Percentiles rank a stretch among this genome's conserved stretches.
Evolutionary conservation across 768 basidiomycete species (phyloP).

Genomic region (Trichaptum fuscoviolaceum): DNA sequence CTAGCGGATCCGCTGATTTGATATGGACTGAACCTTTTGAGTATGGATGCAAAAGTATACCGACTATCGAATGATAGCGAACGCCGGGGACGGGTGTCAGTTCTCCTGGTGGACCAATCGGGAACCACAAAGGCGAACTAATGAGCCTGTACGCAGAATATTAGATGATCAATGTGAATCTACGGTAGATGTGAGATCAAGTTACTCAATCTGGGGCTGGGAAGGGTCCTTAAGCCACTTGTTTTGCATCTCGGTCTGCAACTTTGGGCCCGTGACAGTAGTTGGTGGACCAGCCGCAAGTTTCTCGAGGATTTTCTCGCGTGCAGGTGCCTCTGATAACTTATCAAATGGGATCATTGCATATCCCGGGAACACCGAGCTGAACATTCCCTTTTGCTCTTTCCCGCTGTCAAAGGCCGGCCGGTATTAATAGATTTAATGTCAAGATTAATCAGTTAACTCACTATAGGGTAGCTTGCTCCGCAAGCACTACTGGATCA

Average conservation of each 20-base stretch:
- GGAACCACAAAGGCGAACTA: not conserved
- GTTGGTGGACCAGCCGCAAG: not conserved
- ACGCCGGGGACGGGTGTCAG: constrained; percentile 24
- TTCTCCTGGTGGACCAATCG: constrained; percentile 11
- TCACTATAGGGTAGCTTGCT: constrained; percentile 16
- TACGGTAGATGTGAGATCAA: constrained; percentile 17
- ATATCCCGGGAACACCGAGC: constrained; percentile 9
- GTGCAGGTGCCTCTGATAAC: constrained; percentile 5
- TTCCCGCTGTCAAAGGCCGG: constrained; percentile 1
- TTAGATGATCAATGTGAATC: not conserved
- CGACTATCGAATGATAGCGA: constrained; percentile 30
- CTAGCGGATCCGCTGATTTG: constrained; percentile 35
- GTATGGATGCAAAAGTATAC: constrained; percentile 36
- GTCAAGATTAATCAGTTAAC: not conserved
- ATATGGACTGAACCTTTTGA: constrained; percentile 45
- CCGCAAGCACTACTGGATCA: constrained; percentile 12
- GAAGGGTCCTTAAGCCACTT: constrained; percentile 13
- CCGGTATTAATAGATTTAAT: not conserved
- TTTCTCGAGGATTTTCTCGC: not conserved
- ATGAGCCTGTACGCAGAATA: not conserved
- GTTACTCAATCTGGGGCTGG: constrained; percentile 17
- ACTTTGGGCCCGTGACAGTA: constrained; percentile 8
- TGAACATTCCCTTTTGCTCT: constrained; percentile 14
- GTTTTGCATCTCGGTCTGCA: constrained; percentile 11
- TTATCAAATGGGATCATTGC: constrained; percentile 13